These are phyloP conservation scores for Tripidium arundinaceum DNA, from an alignment of 202 grass and related monocot species.

Conservation along the genomic window DNA sequence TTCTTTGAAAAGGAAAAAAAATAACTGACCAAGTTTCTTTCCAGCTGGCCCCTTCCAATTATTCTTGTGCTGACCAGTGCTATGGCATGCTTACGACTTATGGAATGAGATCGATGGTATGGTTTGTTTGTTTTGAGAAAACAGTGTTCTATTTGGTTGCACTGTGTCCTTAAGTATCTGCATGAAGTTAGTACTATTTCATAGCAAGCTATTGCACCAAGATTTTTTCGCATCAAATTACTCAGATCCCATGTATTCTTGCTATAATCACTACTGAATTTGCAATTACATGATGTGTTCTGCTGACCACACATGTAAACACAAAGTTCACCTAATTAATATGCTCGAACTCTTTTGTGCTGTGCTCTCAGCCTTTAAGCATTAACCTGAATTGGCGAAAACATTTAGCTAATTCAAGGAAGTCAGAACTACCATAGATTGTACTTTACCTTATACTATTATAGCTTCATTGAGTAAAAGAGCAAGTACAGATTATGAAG, in stretches of 20 bases:
- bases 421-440: background rate
- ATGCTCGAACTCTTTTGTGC: background rate
- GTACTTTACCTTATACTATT: background rate
- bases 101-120: conserved; percentile 61
- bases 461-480: background rate
- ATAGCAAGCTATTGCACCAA: background rate
- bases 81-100: conserved; percentile 66
- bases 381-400: background rate
- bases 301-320: background rate
- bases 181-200: background rate
- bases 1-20: too few relatives aligned
- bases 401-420: background rate
- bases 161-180: background rate
- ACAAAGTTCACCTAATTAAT: background rate
- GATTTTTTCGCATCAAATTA: background rate
- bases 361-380: background rate
- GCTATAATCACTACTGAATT: too few relatives aligned
- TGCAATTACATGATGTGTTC: background rate
- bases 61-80: conserved; percentile 61
- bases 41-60: conserved; percentile 47
- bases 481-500: background rate
- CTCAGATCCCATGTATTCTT: background rate
- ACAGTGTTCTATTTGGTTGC: background rate
- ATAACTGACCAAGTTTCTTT: background rate
- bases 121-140: background rate